Conservation (phyloP, 164 flowering plant genomes). For the Berberis vulgaris region DNA sequence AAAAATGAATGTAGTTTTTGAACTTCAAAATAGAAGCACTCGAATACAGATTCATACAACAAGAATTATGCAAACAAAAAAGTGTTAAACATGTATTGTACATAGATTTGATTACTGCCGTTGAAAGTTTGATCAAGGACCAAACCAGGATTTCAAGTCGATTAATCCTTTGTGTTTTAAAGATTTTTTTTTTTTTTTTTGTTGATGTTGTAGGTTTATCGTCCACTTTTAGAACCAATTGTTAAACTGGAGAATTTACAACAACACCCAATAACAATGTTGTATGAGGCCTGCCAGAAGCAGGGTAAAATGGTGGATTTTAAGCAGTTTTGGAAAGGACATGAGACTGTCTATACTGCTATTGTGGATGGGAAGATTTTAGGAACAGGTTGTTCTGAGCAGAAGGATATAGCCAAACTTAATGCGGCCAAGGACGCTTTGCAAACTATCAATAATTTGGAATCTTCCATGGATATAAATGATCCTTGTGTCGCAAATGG, state of each 20-base stretch:
- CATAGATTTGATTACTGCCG: too few species aligned
- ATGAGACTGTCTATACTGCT: constrained; percentile 28
- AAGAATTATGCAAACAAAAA: too few species aligned
- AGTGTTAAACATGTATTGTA: too few species aligned
- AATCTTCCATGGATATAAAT: neutral
- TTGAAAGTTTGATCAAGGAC: too few species aligned
- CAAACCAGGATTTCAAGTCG: too few species aligned
- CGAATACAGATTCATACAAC: too few species aligned
- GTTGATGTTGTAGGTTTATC: constrained; percentile 40
- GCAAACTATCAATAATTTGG: constrained; percentile 16
- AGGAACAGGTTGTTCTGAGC: constrained; percentile 35
- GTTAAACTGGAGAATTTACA: constrained; percentile 35
- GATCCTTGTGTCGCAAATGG: constrained; percentile 9
- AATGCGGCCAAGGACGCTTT: constrained; percentile 48
- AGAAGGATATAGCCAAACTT: constrained; percentile 49
- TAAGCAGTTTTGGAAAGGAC: constrained; percentile 25
- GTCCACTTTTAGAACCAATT: constrained; percentile 52
- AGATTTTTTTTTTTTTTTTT: too few species aligned
- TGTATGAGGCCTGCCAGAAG: constrained; percentile 56
- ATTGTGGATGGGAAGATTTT: constrained; percentile 43
- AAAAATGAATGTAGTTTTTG: too few species aligned
- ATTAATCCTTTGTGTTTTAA: too few species aligned
- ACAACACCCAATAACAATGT: constrained; percentile 43
- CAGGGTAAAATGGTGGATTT: constrained; percentile 42
- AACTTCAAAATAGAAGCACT: too few species aligned